These are phyloP conservation scores for Vitis hybrid DNA, from an alignment of 177 flowering plant genomes.

Conservation along the genomic window DNA sequence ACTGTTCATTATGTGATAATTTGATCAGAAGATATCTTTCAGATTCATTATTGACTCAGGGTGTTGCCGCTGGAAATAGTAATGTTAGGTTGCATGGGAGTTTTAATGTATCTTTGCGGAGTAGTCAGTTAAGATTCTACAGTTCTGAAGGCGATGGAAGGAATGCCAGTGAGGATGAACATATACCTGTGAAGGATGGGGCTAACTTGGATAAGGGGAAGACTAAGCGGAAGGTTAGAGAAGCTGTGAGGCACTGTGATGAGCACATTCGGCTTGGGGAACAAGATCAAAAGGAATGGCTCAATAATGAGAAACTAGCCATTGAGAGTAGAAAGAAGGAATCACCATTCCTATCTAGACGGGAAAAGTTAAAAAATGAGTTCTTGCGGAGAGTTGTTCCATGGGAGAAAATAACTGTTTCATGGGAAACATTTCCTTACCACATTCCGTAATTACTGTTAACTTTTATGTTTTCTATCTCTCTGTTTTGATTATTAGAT, in stretches of 20 bases:
- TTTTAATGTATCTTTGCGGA: conserved; percentile 19
- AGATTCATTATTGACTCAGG: conserved; percentile 17
- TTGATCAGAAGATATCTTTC: conserved; percentile 28
- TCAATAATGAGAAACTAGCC: conserved; percentile 64
- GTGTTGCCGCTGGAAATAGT: conserved; percentile 9
- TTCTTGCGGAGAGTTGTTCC: conserved; percentile 80
- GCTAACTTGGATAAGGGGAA: conserved; percentile 47
- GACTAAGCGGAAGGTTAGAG: conserved; percentile 21
- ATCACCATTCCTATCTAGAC: conserved; percentile 73
- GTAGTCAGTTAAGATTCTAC: conserved; percentile 38
- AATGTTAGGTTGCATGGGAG: conserved; percentile 14
- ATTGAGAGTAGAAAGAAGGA: conserved; percentile 77
- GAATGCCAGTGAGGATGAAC: conserved; percentile 68
- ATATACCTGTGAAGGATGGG: conserved; percentile 50
- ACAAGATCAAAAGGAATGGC: conserved; percentile 96
- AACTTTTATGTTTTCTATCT: conserved; percentile 2
- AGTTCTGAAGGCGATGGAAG: conserved; percentile 94
- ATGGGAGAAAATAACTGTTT: conserved; percentile 86
- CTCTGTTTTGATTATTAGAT: neutral
- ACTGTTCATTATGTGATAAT: conserved; percentile 10
- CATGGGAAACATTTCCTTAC: conserved; percentile 97
- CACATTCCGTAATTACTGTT: conserved; percentile 61
- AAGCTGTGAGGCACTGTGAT: conserved; percentile 35
- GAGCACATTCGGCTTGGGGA: conserved; percentile 84
- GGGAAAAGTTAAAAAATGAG: conserved; percentile 77